Evolutionary conservation across 371 early-diverging fungal genomes (phyloP).

Genomic region (Mucor racemosus): DNA sequence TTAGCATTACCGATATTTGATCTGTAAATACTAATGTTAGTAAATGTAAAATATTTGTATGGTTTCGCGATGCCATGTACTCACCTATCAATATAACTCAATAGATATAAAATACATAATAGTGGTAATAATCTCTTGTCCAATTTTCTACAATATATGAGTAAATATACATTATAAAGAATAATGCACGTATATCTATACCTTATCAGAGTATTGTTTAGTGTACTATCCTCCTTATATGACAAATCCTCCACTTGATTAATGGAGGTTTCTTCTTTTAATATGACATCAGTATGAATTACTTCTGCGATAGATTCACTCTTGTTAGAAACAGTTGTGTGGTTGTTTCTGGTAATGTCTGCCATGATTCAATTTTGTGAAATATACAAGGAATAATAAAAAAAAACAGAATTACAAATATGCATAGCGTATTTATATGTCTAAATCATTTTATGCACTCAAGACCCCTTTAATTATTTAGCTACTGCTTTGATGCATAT

Average conservation of each 20-base stretch:
- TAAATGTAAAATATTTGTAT: not conserved
- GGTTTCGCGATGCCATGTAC: not conserved
- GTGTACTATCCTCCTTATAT: not conserved
- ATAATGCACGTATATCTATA: not conserved
- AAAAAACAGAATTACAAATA: not conserved
- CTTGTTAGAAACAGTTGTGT: not conserved
- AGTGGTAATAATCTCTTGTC: constrained; percentile 38
- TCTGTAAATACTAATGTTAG: constrained; percentile 11
- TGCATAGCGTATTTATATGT: not conserved
- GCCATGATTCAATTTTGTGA: not conserved
- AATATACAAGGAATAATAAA: not conserved
- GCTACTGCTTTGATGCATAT: constrained; percentile 1
- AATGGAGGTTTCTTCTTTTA: not conserved
- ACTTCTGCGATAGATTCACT: constrained; percentile 1
- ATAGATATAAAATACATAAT: constrained; percentile 39
- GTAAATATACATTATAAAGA: no score
- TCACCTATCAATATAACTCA: constrained; percentile 48
- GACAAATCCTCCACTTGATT: constrained; percentile 2
- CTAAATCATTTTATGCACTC: not conserved
- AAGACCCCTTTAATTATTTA: not conserved
- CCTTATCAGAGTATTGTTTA: constrained; percentile 2
- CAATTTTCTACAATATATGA: constrained; percentile 29
- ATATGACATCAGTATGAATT: not conserved
- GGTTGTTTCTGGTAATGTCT: not conserved
- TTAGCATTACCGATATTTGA: constrained; percentile 55